Conservation (phyloP, 257 asterid species). For the Solanum bulbocastanum region DNA sequence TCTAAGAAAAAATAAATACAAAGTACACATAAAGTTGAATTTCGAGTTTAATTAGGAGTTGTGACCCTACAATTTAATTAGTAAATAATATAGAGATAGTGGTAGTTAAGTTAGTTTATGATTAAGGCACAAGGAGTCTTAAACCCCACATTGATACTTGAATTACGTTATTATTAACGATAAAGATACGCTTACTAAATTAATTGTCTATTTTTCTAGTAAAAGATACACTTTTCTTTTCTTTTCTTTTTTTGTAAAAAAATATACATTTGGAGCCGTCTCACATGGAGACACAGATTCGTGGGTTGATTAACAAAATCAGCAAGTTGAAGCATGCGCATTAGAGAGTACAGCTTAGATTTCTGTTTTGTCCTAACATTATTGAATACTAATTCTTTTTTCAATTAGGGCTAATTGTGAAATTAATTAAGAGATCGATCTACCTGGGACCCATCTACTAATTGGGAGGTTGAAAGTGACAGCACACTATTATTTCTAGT, state of each 20-base stretch:
- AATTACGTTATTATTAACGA: not conserved
- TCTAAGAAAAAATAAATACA: not conserved
- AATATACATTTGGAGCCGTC: not conserved
- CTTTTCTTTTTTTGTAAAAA: not conserved
- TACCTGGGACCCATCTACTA: not conserved
- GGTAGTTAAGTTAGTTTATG: conserved; percentile 20
- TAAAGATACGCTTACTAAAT: not conserved
- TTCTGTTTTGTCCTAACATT: not conserved
- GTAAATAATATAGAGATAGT: not conserved
- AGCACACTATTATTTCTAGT: not conserved
- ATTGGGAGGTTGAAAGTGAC: not conserved
- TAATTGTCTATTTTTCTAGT: not conserved
- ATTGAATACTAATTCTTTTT: not conserved
- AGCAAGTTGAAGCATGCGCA: conserved; percentile 4
- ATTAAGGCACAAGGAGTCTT: not conserved
- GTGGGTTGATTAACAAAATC: not conserved
- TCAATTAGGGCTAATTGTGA: not conserved
- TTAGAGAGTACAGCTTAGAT: not conserved
- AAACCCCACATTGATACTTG: not conserved
- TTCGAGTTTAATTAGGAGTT: not conserved
- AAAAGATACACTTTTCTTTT: not conserved
- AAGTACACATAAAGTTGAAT: not conserved
- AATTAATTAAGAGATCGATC: not conserved
- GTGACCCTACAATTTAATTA: not conserved
- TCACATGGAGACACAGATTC: not conserved